Base-by-base conservation (phyloP, 345 rosid genomes). In the Garcia nutans region DNA sequence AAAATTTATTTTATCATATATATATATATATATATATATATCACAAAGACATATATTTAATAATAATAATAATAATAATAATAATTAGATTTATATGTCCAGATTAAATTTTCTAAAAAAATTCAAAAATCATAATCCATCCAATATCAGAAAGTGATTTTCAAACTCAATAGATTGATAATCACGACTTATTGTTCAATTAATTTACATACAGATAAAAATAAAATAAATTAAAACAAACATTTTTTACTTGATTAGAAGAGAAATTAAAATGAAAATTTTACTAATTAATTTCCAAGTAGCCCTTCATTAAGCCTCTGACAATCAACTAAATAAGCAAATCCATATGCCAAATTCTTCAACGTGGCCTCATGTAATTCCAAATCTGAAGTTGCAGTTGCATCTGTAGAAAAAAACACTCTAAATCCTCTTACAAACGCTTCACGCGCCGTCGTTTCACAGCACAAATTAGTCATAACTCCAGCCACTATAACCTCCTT, bases 391-490 rank as follows among this genome's bases (percentile, higher is more conserved):
- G 96, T 85, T 2, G 94, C 91, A 28, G 97, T 92, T 19, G 91
- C 90, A 65, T 91, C 97, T 28, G 89, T 86, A 8, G 94, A 92
- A 78, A 92, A 92, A 77, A 92, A 92, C 63, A 91, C 97, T 54
- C 97, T 70, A 41, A 70, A 91, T 9, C 96, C 97, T 55, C 84
- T 88, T 11, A 88, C 80, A 47, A 91, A 93, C 66, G 94, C 96
- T 0, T 87, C 93, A 11, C 96, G 90, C 70, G 97, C 96, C 80
- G 96, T 88, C 85, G 97, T 91, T 82, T 92, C 97, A 63, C 96
- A 91, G 80, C 97, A 92, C 47, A 91, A 55, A 73, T 89, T 92
- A 26, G 96, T 92, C 96, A 89, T 85, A 24, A 91, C 96, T 0
- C 96, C 96, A 3, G 80, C 75, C 82, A 92, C 87, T 20, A 92